Evolutionary conservation across 1,284 basidiomycete species (phyloP), one percentile per base, ranked within the genome.

Genomic region (Moniliella sp.): DNA sequence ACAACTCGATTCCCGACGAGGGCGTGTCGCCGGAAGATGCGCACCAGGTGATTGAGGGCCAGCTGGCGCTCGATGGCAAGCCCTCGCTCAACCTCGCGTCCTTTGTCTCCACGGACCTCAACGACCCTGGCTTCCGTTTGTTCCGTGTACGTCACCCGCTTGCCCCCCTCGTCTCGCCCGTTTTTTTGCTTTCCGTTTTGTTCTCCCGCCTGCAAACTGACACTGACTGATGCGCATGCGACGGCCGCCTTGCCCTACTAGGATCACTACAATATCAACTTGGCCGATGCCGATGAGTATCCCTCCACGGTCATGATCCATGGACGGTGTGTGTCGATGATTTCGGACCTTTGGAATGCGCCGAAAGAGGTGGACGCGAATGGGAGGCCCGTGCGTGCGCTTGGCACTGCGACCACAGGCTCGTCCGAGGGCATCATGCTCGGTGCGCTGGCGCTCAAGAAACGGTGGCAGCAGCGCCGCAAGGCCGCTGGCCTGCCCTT

Each of bases 371-470:
- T 18, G 83, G 83, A 32, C 4, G 36, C 44, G 25, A 50, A 45
- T 15, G 37, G 46, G 27, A 35, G 44, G 10, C 40, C 43, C 44
- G 30, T 52, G 53, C 34, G 46, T 10, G 56, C 56, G 18, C 39
- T 56, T 32, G 53, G 48, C 4, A 88, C 84, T 0, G 83, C 86
- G 0, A 91, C 84, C 2, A 91, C 84, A 1, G 86, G 86, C 4
- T 83, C 79, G 0, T 84, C 81, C 2, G 83, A 91, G 62, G 84
- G 62, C 3, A 60, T 86, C 49, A 80, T 84, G 63, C 75, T 91
- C 5, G 83, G 81, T 11, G 84, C 83, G 27, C 71, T 94, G 13
- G 81, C 86, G 11, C 78, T 93, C 73, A 94, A 94, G 66, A 78
- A 76, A 51, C 69, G 75, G 30, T 93, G 86, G 86, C 84, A 93